These are phyloP conservation scores for Globisporangium irregulare DNA, from an alignment of 352 stramenopile species.

Conservation along the genomic window DNA sequence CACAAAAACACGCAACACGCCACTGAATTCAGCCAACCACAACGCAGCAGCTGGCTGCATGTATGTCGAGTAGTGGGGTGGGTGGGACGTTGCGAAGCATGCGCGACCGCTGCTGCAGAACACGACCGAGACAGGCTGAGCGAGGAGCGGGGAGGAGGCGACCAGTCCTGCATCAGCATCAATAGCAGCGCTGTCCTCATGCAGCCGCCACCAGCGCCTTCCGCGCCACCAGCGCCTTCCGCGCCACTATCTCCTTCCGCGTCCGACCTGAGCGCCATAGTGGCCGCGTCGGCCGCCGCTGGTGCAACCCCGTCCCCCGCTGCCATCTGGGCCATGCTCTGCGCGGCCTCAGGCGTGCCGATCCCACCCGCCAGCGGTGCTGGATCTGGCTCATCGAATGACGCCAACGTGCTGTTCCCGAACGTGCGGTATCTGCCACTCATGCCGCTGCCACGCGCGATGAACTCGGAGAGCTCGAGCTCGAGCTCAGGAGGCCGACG, in stretches of 20 bases:
- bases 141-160: neutral
- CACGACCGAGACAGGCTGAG: neutral
- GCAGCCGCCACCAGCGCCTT: neutral
- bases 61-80: neutral
- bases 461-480: neutral
- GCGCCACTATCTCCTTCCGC: too few species aligned
- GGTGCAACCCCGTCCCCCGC: neutral
- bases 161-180: neutral
- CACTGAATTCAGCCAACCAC: too few species aligned
- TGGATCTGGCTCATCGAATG: neutral
- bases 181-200: neutral
- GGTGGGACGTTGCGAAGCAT: neutral
- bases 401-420: neutral
- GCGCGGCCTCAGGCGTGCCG: neutral
- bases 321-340: neutral
- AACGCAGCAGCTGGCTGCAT: neutral
- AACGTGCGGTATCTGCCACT: slow-evolving; percentile 9
- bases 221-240: neutral
- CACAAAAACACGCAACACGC: neutral
- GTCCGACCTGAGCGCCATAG: neutral
- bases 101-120: neutral
- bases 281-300: neutral
- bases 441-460: neutral
- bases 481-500: neutral
- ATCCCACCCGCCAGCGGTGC: neutral